A percentile compares a stretch with the other conserved stretches of the same genome.
Conservation (phyloP, 2,329 filamentous ascomycete genomes). For the Ascochyta koolunga region DNA sequence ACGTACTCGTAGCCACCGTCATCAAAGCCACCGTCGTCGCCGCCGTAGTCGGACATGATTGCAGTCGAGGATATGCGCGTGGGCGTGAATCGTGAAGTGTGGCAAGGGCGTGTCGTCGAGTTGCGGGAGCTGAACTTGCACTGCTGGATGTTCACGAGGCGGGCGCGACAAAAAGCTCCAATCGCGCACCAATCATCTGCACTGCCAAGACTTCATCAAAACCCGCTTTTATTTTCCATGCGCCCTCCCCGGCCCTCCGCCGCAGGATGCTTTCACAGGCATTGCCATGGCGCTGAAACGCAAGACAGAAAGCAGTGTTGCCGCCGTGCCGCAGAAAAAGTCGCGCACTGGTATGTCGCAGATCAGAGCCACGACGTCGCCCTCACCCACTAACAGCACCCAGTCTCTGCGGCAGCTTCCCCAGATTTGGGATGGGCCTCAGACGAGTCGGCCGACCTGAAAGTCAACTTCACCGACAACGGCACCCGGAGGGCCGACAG, state of each 20-base stretch:
- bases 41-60: conserved; percentile 56
- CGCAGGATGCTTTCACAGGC: not conserved
- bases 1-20: conserved; percentile 42
- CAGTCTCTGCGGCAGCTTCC: conserved; percentile 9
- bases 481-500: conserved; percentile 37
- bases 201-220: conserved; percentile 26
- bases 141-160: conserved; percentile 22
- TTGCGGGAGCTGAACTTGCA: not conserved
- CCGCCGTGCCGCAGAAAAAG: conserved; percentile 29
- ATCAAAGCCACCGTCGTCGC: conserved; percentile 45
- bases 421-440: conserved; percentile 25
- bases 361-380: conserved; percentile 8
- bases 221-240: conserved; percentile 17
- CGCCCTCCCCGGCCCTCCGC: conserved; percentile 7
- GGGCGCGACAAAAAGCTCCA: conserved; percentile 23
- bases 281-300: conserved; percentile 39
- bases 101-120: conserved; percentile 1
- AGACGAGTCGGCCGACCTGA: conserved; percentile 34
- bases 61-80: conserved; percentile 1
- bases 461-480: conserved; percentile 36
- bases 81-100: not conserved
- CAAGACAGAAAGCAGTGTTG: conserved; percentile 20
- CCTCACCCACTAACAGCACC: not conserved
- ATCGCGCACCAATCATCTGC: conserved; percentile 23
- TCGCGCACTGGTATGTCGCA: conserved; percentile 29